Conservation (phyloP, 768 basidiomycete species). For the Harrya chromipes region DNA sequence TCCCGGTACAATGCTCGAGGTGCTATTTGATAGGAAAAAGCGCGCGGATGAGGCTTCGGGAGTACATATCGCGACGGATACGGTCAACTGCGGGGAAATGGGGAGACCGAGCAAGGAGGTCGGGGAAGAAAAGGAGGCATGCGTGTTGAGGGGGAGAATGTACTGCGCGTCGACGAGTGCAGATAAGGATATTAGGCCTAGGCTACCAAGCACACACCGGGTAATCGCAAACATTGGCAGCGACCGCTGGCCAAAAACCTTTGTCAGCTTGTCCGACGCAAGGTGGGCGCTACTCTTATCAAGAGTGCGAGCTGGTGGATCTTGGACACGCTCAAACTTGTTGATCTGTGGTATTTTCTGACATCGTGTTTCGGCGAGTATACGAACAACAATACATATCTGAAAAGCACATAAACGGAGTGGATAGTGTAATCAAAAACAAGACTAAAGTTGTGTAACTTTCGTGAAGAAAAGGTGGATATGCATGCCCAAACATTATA, state of each 20-base stretch:
- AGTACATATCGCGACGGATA: constrained; percentile 52
- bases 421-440: constrained; percentile 35
- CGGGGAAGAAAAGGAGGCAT: constrained; percentile 32
- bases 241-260: no score
- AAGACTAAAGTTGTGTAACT: constrained; percentile 20
- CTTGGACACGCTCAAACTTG: no score
- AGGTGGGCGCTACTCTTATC: no score
- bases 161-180: constrained; percentile 14
- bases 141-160: constrained; percentile 35
- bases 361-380: no score
- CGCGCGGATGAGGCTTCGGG: constrained; percentile 36
- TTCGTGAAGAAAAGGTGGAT: constrained; percentile 6
- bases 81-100: constrained; percentile 34
- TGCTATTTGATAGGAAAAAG: constrained; percentile 60
- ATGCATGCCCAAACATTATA: constrained; percentile 12
- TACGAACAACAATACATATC: constrained; percentile 33
- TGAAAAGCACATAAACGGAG: constrained; percentile 38
- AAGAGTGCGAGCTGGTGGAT: no score
- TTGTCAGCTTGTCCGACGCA: no score
- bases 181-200: neutral
- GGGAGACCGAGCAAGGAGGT: constrained; percentile 43
- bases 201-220: no score
- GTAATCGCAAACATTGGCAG: no score
- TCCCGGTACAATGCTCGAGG: constrained; percentile 35
- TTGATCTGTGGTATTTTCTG: no score